Conservation (phyloP, 2,329 filamentous ascomycete genomes). For the Xylariales sp. region DNA sequence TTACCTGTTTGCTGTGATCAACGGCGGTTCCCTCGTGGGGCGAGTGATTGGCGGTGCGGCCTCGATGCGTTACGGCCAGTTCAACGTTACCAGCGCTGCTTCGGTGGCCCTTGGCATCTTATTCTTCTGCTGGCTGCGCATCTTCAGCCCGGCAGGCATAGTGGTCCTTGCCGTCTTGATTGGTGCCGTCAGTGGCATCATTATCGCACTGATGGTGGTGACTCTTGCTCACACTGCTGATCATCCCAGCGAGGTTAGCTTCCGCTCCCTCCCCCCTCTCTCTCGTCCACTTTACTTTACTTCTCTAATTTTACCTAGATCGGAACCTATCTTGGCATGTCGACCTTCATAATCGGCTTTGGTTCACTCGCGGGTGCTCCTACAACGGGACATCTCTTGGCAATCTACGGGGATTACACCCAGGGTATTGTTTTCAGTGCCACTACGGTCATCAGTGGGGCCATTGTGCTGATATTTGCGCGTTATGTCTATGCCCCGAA, state of each 20-base stretch:
- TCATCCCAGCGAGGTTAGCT: slow-evolving; percentile 7
- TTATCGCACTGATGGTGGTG: slow-evolving; percentile 11
- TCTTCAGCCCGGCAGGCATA: slow-evolving; percentile 4
- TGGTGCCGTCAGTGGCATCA: slow-evolving; percentile 9
- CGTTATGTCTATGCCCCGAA: slow-evolving; percentile 7
- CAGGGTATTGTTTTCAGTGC: slow-evolving; percentile 8
- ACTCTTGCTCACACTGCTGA: slow-evolving; percentile 9
- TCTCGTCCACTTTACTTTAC: too few species aligned
- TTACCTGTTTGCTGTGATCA: slow-evolving; percentile 57
- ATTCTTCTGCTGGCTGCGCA: slow-evolving; percentile 10
- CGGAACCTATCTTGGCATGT: slow-evolving; percentile 9
- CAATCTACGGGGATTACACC: slow-evolving; percentile 5
- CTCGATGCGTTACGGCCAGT: slow-evolving; percentile 31
- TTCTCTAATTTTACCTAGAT: too few species aligned
- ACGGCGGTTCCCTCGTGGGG: slow-evolving; percentile 37
- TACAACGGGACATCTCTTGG: slow-evolving; percentile 18
- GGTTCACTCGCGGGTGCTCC: slow-evolving; percentile 20
- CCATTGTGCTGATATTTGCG: slow-evolving; percentile 6
- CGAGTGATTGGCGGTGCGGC: background rate
- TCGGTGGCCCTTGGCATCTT: slow-evolving; percentile 7
- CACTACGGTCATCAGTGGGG: slow-evolving; percentile 2
- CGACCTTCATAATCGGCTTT: slow-evolving; percentile 12
- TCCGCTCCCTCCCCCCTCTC: too few species aligned
- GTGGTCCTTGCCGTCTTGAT: slow-evolving; percentile 7
- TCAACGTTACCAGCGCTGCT: slow-evolving; percentile 39